Evolutionary conservation across 345 rosid genomes (phyloP).

Genomic region (Bruguiera gymnorhiza): DNA sequence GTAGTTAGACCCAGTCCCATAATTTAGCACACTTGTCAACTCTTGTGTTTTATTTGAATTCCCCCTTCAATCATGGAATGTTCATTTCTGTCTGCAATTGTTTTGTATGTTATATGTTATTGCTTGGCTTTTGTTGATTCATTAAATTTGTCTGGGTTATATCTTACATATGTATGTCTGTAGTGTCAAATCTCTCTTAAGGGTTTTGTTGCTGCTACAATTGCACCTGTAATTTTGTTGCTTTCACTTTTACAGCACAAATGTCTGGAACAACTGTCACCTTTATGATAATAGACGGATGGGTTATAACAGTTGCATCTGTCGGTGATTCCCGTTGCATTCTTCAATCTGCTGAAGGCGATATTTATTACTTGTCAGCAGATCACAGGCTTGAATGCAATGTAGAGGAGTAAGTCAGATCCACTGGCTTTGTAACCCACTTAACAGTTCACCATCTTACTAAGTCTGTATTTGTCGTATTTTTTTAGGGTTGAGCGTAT

Average conservation of each 20-base stretch:
- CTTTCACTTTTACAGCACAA: slow-evolving; percentile 48
- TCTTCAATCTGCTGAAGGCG: slow-evolving; percentile 95
- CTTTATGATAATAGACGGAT: slow-evolving; percentile 86
- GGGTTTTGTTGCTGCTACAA: too few species aligned
- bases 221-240: neutral
- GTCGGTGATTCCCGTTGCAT: slow-evolving; percentile 98
- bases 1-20: neutral
- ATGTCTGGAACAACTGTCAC: slow-evolving; percentile 95
- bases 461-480: slow-evolving; percentile 16
- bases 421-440: slow-evolving; percentile 7
- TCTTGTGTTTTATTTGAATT: too few species aligned
- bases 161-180: too few species aligned
- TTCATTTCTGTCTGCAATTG: neutral
- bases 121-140: neutral
- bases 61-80: too few species aligned
- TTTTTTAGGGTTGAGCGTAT: slow-evolving; percentile 75
- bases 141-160: neutral
- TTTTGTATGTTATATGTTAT: neutral
- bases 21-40: neutral
- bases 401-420: slow-evolving; percentile 78
- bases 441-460: slow-evolving; percentile 15
- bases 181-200: too few species aligned
- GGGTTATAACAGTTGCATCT: slow-evolving; percentile 91
- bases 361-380: slow-evolving; percentile 79
- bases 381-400: slow-evolving; percentile 97